Evolutionary conservation across 2,329 filamentous ascomycete species (phyloP).

Genomic region (Fusarium sp.): DNA sequence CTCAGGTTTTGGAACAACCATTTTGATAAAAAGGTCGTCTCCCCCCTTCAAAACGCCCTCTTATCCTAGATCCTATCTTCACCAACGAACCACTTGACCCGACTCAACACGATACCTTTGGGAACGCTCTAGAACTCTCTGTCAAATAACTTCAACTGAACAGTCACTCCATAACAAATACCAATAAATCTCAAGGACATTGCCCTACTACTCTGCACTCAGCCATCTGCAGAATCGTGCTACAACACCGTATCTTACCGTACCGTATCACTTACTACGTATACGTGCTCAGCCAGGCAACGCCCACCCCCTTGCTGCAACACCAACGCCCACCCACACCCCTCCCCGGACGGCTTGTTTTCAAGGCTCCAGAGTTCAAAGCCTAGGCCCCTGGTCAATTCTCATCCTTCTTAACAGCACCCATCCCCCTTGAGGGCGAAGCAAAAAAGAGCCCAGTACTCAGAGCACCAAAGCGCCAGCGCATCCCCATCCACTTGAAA

Average conservation of each 20-base stretch:
- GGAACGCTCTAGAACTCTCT: slow-evolving; percentile 23
- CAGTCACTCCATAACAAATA: slow-evolving; percentile 2
- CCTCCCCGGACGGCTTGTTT: slow-evolving; percentile 33
- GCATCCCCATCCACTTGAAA: slow-evolving; percentile 39
- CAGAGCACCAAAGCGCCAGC: slow-evolving; percentile 30
- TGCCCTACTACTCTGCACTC: slow-evolving; percentile 32
- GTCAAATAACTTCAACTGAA: not conserved
- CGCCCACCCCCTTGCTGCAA: not conserved
- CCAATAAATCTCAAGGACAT: not conserved
- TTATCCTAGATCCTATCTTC: slow-evolving; percentile 20
- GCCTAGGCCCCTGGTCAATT: slow-evolving; percentile 33
- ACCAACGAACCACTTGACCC: not conserved
- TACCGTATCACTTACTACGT: slow-evolving; percentile 12
- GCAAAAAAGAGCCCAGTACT: slow-evolving; percentile 9
- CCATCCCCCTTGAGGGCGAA: slow-evolving; percentile 36
- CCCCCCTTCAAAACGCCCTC: slow-evolving; percentile 4
- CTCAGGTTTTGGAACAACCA: slow-evolving; percentile 9
- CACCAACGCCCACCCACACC: slow-evolving; percentile 33
- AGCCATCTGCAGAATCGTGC: slow-evolving; percentile 37
- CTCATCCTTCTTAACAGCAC: slow-evolving; percentile 35
- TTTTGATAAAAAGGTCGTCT: slow-evolving; percentile 30
- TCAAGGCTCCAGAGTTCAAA: slow-evolving; percentile 41
- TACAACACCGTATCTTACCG: slow-evolving; percentile 16
- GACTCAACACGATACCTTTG: slow-evolving; percentile 7
- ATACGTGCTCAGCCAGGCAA: not conserved